Evolutionary conservation across 2,329 filamentous ascomycete species (phyloP).

Genomic region (Arthrobotrys pseudoclavata): DNA sequence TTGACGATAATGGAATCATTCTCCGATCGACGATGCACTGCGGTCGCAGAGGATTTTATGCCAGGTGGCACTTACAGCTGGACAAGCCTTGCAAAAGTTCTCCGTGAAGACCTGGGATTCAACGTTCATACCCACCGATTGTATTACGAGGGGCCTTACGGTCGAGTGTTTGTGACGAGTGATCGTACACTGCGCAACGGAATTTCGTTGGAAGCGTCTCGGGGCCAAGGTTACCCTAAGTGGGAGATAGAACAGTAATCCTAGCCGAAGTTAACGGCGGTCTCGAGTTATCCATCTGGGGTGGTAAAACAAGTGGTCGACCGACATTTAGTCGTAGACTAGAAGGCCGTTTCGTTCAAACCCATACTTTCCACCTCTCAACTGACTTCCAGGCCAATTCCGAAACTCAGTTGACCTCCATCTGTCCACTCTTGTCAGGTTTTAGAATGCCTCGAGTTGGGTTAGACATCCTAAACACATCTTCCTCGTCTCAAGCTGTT

Average conservation of each 20-base stretch:
- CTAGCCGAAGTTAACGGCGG: background rate
- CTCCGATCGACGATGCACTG: conserved; percentile 42
- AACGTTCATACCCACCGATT: conserved; percentile 34
- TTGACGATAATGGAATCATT: conserved; percentile 46
- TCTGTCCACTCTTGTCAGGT: conserved; percentile 4
- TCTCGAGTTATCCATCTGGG: no score
- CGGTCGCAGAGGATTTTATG: conserved; percentile 45
- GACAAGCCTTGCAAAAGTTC: conserved; percentile 35
- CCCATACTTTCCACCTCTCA: background rate
- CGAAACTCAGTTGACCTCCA: background rate
- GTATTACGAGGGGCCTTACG: conserved; percentile 44
- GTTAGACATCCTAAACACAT: conserved; percentile 3
- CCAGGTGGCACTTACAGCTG: conserved; percentile 35
- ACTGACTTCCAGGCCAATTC: background rate
- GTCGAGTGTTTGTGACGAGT: conserved; percentile 43
- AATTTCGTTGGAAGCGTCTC: conserved; percentile 41
- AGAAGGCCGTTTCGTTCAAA: no score
- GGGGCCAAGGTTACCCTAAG: conserved; percentile 42
- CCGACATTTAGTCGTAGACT: no score
- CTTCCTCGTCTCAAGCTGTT: conserved; percentile 4
- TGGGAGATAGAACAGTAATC: conserved; percentile 47
- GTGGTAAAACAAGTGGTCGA: no score
- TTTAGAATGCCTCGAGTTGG: conserved; percentile 16
- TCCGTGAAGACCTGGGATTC: conserved; percentile 46
- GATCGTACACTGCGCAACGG: conserved; percentile 53